A percentile compares a stretch with the other conserved stretches of the same genome.
phyloP scores from a whole-genome alignment of 2,329 filamentous ascomycete genomes.

The Alternaria solani region DNA sequence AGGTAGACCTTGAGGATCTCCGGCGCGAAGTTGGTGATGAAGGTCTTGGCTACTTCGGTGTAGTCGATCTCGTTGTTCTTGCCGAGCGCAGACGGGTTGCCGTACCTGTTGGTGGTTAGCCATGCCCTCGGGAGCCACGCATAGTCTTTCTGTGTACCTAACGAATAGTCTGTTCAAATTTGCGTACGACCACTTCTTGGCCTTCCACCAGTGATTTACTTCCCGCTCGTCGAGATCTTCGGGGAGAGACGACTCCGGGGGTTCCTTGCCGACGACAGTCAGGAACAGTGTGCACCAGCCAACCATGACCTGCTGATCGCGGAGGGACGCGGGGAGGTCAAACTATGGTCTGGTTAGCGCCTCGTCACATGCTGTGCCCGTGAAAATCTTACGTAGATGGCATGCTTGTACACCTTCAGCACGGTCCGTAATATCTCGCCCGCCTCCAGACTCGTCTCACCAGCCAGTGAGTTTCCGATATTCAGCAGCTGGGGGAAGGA shows the following conservation, averaged over 20 bases:
- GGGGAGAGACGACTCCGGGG: slow-evolving; percentile 78
- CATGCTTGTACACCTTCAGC: slow-evolving; percentile 97
- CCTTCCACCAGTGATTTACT: slow-evolving; percentile 98
- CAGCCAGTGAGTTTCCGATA: slow-evolving; percentile 87
- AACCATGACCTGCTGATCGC: slow-evolving; percentile 83
- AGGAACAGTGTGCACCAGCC: slow-evolving; percentile 97
- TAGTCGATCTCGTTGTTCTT: slow-evolving; percentile 79
- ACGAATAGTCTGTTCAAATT: slow-evolving; percentile 97
- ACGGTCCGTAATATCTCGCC: slow-evolving; percentile 96
- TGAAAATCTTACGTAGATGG: slow-evolving; percentile 78
- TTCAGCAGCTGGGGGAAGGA: slow-evolving; percentile 87
- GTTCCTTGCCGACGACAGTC: slow-evolving; percentile 83
- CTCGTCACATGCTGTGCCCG: slow-evolving; percentile 15
- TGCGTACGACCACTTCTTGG: slow-evolving; percentile 99
- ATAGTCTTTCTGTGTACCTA: slow-evolving; percentile 63
- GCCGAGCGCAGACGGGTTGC: slow-evolving; percentile 79
- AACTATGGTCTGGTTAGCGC: slow-evolving; percentile 65
- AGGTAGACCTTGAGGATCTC: slow-evolving; percentile 97
- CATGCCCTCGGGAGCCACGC: slow-evolving; percentile 29
- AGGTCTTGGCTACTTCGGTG: slow-evolving; percentile 84
- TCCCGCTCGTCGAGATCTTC: slow-evolving; percentile 87
- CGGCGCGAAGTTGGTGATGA: slow-evolving; percentile 89
- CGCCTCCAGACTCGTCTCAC: slow-evolving; percentile 91
- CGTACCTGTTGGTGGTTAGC: slow-evolving; percentile 70
- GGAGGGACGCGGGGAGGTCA: slow-evolving; percentile 80